Percentiles rank a stretch among this genome's conserved stretches.
These are phyloP conservation scores for Melastoma malabathricum DNA, from an alignment of 345 rosid species.

Conservation along the genomic window DNA sequence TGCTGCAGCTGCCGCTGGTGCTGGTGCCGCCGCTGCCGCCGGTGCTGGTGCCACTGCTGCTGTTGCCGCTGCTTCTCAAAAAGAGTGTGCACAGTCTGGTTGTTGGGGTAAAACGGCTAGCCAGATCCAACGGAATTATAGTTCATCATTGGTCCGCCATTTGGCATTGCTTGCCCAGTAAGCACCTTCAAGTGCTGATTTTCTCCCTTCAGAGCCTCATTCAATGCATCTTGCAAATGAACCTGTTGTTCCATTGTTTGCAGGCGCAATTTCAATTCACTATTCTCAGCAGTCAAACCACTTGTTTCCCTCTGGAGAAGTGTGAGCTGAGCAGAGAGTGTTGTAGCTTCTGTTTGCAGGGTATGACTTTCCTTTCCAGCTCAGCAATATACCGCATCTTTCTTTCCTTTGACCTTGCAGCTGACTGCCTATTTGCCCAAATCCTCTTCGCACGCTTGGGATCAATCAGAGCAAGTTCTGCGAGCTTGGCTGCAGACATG, in stretches of 20 bases:
- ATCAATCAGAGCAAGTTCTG: slow-evolving; percentile 94
- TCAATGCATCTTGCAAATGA: slow-evolving; percentile 83
- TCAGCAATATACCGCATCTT: slow-evolving; percentile 14
- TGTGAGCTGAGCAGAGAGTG: slow-evolving; percentile 12
- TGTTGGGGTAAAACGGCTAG: slow-evolving; percentile 62
- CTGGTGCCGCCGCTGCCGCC: slow-evolving; percentile 3
- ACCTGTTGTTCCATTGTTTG: slow-evolving; percentile 86
- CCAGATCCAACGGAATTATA: slow-evolving; percentile 42
- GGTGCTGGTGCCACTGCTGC: slow-evolving; percentile 29
- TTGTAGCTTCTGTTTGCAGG: slow-evolving; percentile 11
- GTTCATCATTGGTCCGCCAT: slow-evolving; percentile 65
- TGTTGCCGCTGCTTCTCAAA: slow-evolving; percentile 79
- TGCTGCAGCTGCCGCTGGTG: slow-evolving; percentile 6
- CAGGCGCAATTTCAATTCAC: slow-evolving; percentile 71
- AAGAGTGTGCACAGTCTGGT: slow-evolving; percentile 69
- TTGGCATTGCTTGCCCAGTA: slow-evolving; percentile 58
- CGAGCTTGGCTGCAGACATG: slow-evolving; percentile 86
- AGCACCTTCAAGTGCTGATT: slow-evolving; percentile 81
- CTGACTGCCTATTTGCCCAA: slow-evolving; percentile 43
- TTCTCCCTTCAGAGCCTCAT: slow-evolving; percentile 84
- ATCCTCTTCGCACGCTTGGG: slow-evolving; percentile 99
- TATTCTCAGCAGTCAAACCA: slow-evolving; percentile 72
- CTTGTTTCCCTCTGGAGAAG: slow-evolving; percentile 8
- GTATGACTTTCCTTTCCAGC: slow-evolving; percentile 14
- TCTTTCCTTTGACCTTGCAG: slow-evolving; percentile 16